Conservation (phyloP, 495 filamentous ascomycete species). For the Viridothelium virens region DNA sequence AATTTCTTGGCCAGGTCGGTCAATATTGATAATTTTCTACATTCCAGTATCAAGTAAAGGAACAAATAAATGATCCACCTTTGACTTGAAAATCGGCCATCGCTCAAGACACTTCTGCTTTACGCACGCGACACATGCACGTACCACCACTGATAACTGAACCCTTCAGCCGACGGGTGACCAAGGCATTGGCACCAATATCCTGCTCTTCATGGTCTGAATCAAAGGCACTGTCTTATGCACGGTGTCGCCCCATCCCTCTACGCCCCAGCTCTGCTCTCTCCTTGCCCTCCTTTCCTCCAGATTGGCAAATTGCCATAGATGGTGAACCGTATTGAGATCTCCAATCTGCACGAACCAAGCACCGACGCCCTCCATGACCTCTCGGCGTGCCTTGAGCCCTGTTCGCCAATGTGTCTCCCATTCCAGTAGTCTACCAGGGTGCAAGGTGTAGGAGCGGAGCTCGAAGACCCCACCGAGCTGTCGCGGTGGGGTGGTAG, state of each 20-base stretch:
- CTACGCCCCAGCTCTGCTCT: conserved; percentile 90
- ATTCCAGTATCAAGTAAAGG: too few species aligned
- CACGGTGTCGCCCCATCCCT: conserved; percentile 96
- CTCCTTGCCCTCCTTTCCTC: conserved; percentile 85
- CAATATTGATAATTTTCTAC: too few species aligned
- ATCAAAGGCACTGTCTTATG: conserved; percentile 98
- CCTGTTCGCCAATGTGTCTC: conserved; percentile 97
- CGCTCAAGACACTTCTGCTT: neutral
- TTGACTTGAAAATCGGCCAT: too few species aligned
- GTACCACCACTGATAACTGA: neutral
- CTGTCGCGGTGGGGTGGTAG: conserved; percentile 79
- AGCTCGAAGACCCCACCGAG: conserved; percentile 94
- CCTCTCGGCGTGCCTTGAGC: conserved; percentile 78
- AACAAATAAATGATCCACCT: too few species aligned
- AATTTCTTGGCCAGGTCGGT: too few species aligned
- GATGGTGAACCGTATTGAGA: conserved; percentile 92
- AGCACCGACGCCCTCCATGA: conserved; percentile 97
- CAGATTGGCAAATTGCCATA: conserved; percentile 97
- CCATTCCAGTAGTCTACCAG: conserved; percentile 94
- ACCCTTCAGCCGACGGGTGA: conserved; percentile 58
- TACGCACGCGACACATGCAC: neutral
- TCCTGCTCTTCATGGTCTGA: conserved; percentile 88
- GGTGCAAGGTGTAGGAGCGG: conserved; percentile 92
- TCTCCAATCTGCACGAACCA: conserved; percentile 99
- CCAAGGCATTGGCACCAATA: conserved; percentile 93